Conservation (phyloP, 306 rosid species). For the Cotoneaster glaucophyllus region DNA sequence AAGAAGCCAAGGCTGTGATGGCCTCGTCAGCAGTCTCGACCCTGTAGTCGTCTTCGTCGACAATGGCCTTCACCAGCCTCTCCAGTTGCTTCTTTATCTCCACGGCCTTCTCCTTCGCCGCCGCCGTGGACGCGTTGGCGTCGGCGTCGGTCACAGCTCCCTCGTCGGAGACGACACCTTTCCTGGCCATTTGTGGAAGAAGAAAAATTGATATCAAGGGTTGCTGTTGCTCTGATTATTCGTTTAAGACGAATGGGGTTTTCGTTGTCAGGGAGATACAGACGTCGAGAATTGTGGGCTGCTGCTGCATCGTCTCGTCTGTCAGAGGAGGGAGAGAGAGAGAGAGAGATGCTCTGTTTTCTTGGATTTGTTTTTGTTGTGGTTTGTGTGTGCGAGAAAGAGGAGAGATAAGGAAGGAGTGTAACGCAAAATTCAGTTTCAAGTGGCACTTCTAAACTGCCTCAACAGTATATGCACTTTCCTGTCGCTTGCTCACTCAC, state of each 20-base stretch:
- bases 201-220: not conserved
- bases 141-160: not conserved
- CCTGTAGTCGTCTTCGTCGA: constrained; percentile 39
- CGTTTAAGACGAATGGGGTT: not conserved
- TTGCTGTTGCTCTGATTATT: not conserved
- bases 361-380: not conserved
- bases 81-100: constrained; percentile 49
- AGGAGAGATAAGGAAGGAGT: not conserved
- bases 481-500: not conserved
- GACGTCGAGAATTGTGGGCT: not conserved
- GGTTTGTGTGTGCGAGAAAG: not conserved
- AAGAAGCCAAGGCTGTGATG: constrained; percentile 35
- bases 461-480: not conserved
- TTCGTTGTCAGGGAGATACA: not conserved
- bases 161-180: constrained; percentile 6
- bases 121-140: not conserved
- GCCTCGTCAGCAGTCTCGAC: constrained; percentile 37
- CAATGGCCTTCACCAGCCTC: constrained; percentile 35
- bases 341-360: not conserved
- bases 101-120: constrained; percentile 4
- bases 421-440: constrained; percentile 3
- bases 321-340: not conserved
- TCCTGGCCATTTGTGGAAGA: constrained; percentile 30
- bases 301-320: not conserved
- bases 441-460: not conserved